Conservation (phyloP, 2,329 filamentous ascomycete genomes). For the Colletotrichum tabaci region DNA sequence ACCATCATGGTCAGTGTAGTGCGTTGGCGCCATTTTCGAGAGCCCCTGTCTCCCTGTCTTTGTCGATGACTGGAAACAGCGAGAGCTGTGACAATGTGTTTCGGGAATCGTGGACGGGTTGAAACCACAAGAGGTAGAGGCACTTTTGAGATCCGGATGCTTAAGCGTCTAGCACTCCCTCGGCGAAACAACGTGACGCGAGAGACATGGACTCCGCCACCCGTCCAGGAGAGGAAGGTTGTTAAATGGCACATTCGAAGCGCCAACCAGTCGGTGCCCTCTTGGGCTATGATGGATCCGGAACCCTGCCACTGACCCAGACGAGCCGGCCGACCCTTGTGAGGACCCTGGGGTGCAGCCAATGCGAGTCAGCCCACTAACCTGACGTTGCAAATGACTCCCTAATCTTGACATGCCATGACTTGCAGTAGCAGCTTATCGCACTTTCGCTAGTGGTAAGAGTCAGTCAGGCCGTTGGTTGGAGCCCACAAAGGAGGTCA, state of each 20-base stretch:
- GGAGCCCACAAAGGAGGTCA: too few species aligned
- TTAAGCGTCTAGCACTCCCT: not conserved
- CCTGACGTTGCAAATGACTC: not conserved
- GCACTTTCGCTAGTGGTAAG: not conserved
- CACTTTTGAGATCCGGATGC: not conserved
- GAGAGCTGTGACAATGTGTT: not conserved
- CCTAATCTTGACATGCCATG: not conserved
- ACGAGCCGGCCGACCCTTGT: constrained; percentile 13
- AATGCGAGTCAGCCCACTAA: constrained; percentile 23
- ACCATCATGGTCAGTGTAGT: not conserved
- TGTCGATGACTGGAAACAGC: not conserved
- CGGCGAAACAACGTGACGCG: not conserved
- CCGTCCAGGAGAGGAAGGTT: constrained; percentile 28
- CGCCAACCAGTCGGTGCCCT: not conserved
- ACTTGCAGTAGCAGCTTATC: not conserved
- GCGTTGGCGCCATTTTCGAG: constrained; percentile 18
- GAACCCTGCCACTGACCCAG: constrained; percentile 1
- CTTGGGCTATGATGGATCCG: constrained; percentile 2
- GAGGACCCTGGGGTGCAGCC: not conserved
- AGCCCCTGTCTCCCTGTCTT: not conserved
- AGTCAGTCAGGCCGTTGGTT: too few species aligned
- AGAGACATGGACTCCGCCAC: not conserved
- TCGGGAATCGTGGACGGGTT: not conserved
- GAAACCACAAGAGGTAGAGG: not conserved
- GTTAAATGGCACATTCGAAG: constrained; percentile 2